Base-by-base conservation (phyloP, 2,329 filamentous ascomycete genomes). In the Fragosphaeria purpurea region DNA sequence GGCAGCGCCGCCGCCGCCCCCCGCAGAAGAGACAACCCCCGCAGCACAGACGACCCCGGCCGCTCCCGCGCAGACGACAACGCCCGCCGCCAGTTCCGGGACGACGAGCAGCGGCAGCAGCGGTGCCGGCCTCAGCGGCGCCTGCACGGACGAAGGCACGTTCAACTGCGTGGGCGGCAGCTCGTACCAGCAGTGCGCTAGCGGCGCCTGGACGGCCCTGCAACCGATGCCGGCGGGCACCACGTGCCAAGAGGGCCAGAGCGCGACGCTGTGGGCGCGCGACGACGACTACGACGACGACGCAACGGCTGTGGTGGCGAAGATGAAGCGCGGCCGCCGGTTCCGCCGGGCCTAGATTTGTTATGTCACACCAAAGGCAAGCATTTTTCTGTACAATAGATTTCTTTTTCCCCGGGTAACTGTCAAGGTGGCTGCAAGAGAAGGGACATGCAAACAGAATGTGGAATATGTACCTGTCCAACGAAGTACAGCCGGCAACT, bases 171-270 rank as follows among this genome's bases (percentile, higher is more conserved):
- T 75, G 45, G 63, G 72, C 52, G 62, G 64, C 32, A 61, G 52
- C 13, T 60, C 66, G 38, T 78, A 74, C 67, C 74, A 77, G 64
- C 72, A 72, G 55, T 79, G 75, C 56, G 74, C 72, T 10, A 69
- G 63, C 48, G 74, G 75, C 13, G 38, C 60, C 13, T 78, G 75
- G 75, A 67, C 71, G 4, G 50, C 54, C 1, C 46, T 63, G 49
- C 66, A 70, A 59, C 50, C 62, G 8, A 65, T 78, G 62, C 66
- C 74, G 1, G 53, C 62, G 1, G 75, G 75, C 49, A 76, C 72
- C 44, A 58, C 58, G 40, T 79, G 75, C 64, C 66, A 60, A 35
- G 53, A 61, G 11, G 73, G 73, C 31, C 49, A 59, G 57, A 57
- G 53, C 41, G 45, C 57, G 30, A 56, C 54, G 42, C 56, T 64